phyloP scores from a whole-genome alignment of 139 green algal genomes.

The Deuterostichococcus epilithicus region DNA sequence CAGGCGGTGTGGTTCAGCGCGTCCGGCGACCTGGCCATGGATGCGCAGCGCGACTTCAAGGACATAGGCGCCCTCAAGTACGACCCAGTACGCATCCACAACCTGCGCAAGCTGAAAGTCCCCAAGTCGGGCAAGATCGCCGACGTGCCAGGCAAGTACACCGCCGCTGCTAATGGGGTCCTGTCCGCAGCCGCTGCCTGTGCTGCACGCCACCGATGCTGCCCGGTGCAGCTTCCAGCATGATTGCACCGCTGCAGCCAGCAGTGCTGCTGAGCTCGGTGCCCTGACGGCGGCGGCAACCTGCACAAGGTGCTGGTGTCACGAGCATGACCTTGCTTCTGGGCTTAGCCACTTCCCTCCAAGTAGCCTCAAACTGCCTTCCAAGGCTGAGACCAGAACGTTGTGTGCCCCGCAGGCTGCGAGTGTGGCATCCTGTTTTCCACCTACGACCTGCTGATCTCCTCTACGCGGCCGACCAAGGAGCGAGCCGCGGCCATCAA shows the following conservation, averaged over 20 bases:
- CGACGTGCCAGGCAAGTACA: neutral
- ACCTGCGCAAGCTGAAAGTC: conserved; percentile 22
- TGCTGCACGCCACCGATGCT: no score
- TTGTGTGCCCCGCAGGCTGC: conserved; percentile 9
- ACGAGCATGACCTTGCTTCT: no score
- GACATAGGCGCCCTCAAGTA: conserved; percentile 47
- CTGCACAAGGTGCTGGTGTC: no score
- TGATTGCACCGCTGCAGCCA: no score
- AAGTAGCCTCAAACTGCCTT: no score
- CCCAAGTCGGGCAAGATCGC: neutral
- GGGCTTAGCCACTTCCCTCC: no score
- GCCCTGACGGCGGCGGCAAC: no score
- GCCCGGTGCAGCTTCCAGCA: no score
- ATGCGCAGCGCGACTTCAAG: conserved; percentile 45
- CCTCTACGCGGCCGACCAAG: conserved; percentile 4
- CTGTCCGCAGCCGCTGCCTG: no score
- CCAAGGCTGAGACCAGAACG: no score
- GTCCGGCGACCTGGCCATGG: conserved; percentile 37
- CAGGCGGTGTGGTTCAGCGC: conserved; percentile 60
- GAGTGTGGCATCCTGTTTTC: conserved; percentile 49
- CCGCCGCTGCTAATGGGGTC: no score
- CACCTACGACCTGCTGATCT: conserved; percentile 53
- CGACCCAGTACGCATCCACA: conserved; percentile 11
- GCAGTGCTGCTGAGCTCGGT: no score
- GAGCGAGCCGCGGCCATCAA: neutral